Base-by-base conservation (phyloP, 2,329 filamentous ascomycete genomes). In the Colletotrichum sp. region DNA sequence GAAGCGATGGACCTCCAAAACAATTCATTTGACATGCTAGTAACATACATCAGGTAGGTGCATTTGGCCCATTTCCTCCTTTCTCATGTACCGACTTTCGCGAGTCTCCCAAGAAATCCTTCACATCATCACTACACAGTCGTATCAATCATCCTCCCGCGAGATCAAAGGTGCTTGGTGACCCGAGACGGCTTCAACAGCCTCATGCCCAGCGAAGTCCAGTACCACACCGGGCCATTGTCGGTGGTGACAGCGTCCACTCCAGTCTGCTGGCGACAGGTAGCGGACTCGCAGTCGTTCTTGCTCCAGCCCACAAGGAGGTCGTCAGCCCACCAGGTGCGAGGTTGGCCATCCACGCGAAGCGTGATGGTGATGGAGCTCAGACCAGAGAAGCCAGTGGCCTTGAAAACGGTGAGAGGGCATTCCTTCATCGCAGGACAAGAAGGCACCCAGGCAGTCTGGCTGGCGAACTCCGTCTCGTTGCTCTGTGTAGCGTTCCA, bases 311-410 rank as follows among this genome's bases (percentile, higher is more conserved):
- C 85, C 59, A 86, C 79, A 25, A 80, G 81, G 74, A 87, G 81
- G 72, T 87, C 85, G 69, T 87, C 86, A 30, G 81, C 84, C 86
- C 86, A 87, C 86, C 85, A 87, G 34, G 84, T 80, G 71, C 84
- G 83, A 30, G 85, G 79, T 32, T 86, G 80, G 29, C 82, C 77
- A 49, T 84, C 84, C 55, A 87, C 85, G 25, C 81, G 85, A 19
- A 86, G 78, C 5, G 80, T 84, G 55, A 87, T 82, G 71, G 87
- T 71, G 5, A 87, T 78, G 3, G 86, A 87, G 25, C 85, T 86
- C 68, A 87, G 79, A 63, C 86, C 83, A 19, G 76, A 82, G 76
- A 86, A 87, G 9, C 84, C 85, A 30, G 84, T 83, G 69, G 87
- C 80, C 12, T 82, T 78, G 68, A 87, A 80, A 0, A 81, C 79